Base-by-base conservation (phyloP, 495 filamentous ascomycete genomes). In the Tuber calosporum region DNA sequence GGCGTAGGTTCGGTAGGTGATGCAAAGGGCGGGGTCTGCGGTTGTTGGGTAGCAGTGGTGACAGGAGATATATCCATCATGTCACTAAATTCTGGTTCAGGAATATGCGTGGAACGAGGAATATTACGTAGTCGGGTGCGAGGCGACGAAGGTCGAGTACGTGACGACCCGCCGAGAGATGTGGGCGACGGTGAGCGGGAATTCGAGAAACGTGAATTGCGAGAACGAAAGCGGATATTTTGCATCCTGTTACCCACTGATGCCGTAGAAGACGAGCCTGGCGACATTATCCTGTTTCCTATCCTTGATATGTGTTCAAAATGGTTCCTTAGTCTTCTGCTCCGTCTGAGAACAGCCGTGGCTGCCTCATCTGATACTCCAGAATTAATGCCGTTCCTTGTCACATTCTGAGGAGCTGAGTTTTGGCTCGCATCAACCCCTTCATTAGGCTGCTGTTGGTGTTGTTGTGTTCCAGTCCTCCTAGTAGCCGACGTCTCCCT, bases 211-310 rank as follows among this genome's bases (percentile, higher is more conserved):
- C 73, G 72, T 70, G 70, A 75, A 43, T 68, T 74, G 40, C 79
- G 66, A 11, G 74, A n/a, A 83, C 69, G 87, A 83, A 81, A 87
- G 83, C 71, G 84, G 84, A 76, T 84, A 85, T 74, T 86, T 84
- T 66, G 84, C 85, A 38, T 84, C 82, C 45, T 85, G 84, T 75
- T 87, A 84, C 76, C 85, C 84, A 69, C 68, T 26, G 79, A 70
- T 38, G 79, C 69, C 41, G 73, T 66, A 68, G 78, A 45, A 66
- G 73, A 73, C n/a, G 75, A 40, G 7, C 72, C 66, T 38, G 73
- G 43, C 17, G 76, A 74, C 70, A 79, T 70, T 26, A 82, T 71
- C 20, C 80, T 74, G 41, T 74, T 77, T 34, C 80, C 73, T 42
- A 82, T 62, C 45, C 73, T 76, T 66, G 79, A 62, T 66, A 81